Base-by-base conservation (phyloP, 768 basidiomycete genomes). In the Serpula lacrymans region DNA sequence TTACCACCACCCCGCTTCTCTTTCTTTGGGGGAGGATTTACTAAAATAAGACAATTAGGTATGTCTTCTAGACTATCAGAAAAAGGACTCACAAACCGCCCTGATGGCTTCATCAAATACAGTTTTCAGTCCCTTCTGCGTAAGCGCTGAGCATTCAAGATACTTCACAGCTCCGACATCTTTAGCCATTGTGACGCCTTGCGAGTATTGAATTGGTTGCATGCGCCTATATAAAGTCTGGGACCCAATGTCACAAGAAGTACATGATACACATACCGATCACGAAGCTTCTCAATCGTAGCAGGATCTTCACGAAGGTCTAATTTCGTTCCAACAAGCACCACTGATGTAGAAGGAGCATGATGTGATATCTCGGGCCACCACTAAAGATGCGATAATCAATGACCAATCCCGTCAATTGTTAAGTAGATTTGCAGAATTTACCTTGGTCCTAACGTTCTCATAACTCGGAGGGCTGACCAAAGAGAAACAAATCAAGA, bases 81-180 rank as follows among this genome's bases (percentile, higher is more conserved):
- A 30, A 5, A 10, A 38, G 26, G 25, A 84, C 89, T 79, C 63
- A 92, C 89, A 71, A 53, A 98, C 95, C 41, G 92, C 91, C 40
- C 96, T 82, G 55, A 99, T 98, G 30, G 96, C 96, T 67, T 98
- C 96, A 63, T 98, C 96, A 60, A 99, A 99, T 31, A 99, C 96
- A 43, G 87, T 94, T 80, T 99, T 99, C 59, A 99, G 71, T 12
- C 95, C 95, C 68, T 98, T 96, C 74, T 98, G 96, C 34, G 95
- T 97, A 57, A 95, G 70, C 24, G 94, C 92, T 21, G 92, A 95
- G 64, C 93, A 96, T 64, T 96, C 93, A 43, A 96, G 70, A 57
- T 96, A 96, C 67, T 94, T 94, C 51, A 97, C 90, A 24, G 95
- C 96, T 18, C 84, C 86, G 50, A 99, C 92, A 54, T 98, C 96